A percentile compares a stretch with the other conserved stretches of the same genome.
These are phyloP conservation scores for Alternaria brassicae DNA, from an alignment of 2,329 filamentous ascomycete species.

Conservation along the genomic window DNA sequence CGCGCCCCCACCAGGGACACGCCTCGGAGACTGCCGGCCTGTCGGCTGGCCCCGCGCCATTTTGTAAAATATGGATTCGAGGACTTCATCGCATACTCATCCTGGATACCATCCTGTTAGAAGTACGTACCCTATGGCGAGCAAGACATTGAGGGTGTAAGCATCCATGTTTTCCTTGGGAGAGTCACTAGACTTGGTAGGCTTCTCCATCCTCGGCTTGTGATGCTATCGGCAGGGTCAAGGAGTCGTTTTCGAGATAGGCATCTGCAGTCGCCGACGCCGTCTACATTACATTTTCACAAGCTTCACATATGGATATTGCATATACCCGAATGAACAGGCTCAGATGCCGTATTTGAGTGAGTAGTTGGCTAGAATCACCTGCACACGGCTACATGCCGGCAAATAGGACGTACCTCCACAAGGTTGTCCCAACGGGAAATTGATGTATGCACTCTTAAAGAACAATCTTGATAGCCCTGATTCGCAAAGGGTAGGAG, in stretches of 20 bases:
- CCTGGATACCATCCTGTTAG: neutral
- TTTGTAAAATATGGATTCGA: slow-evolving; percentile 10
- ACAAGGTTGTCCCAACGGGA: neutral
- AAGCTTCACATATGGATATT: neutral
- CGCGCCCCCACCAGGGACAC: slow-evolving; percentile 13
- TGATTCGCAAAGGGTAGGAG: no score
- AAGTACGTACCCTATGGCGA: slow-evolving; percentile 1
- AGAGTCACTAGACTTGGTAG: neutral
- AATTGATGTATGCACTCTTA: neutral
- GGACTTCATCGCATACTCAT: slow-evolving; percentile 2
- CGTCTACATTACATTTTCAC: neutral
- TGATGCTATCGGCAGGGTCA: slow-evolving; percentile 13
- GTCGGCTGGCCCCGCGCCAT: slow-evolving; percentile 24
- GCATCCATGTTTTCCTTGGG: slow-evolving; percentile 1
- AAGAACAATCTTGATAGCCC: neutral
- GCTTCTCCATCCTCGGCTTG: slow-evolving; percentile 9
- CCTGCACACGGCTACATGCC: neutral
- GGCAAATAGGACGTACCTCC: neutral
- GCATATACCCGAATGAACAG: neutral
- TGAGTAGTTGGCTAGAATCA: neutral
- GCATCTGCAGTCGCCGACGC: neutral
- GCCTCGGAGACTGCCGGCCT: slow-evolving; percentile 23
- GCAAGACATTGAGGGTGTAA: slow-evolving; percentile 4
- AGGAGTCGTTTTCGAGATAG: slow-evolving; percentile 1
- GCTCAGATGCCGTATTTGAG: neutral